These are phyloP conservation scores for Gloeopeniophorella convolvens DNA, from an alignment of 768 basidiomycete genomes.

Conservation along the genomic window DNA sequence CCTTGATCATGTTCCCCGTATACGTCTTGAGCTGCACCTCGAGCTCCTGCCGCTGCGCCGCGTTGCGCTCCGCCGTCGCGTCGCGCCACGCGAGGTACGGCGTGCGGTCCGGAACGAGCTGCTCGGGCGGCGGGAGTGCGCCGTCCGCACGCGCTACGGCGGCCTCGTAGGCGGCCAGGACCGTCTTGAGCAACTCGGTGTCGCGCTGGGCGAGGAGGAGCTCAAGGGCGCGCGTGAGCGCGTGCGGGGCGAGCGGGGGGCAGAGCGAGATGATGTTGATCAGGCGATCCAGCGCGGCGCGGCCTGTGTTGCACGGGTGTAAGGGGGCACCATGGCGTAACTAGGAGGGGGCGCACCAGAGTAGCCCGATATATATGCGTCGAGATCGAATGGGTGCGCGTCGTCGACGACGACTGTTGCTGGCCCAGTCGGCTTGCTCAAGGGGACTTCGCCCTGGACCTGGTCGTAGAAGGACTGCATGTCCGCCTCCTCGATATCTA, in stretches of 20 bases:
- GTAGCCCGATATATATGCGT: conserved; percentile 71
- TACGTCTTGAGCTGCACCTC: conserved; percentile 96
- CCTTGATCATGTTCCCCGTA: conserved; percentile 96
- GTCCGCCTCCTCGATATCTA: conserved; percentile 17
- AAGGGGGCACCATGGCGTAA: not conserved
- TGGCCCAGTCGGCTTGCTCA: not conserved
- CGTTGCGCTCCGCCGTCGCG: conserved; percentile 54
- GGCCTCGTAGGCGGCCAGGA: conserved; percentile 51
- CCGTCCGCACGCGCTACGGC: conserved; percentile 28
- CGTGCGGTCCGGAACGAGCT: conserved; percentile 48
- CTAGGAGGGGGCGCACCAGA: conserved; percentile 43
- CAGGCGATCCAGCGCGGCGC: conserved; percentile 69
- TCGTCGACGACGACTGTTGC: conserved; percentile 47
- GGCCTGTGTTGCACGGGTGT: conserved; percentile 38
- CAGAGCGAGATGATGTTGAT: conserved; percentile 58
- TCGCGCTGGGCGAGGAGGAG: conserved; percentile 61
- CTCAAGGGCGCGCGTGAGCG: conserved; percentile 58
- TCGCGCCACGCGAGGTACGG: conserved; percentile 53
- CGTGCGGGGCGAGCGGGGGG: conserved; percentile 65
- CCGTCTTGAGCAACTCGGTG: conserved; percentile 47
- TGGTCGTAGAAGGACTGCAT: conserved; percentile 5
- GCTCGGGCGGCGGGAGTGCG: conserved; percentile 39
- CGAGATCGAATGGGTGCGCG: conserved; percentile 82
- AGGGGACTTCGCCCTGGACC: conserved; percentile 5
- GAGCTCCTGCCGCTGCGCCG: conserved; percentile 70